These are phyloP conservation scores for Fagus crenata DNA, from an alignment of 306 rosid species.

Conservation along the genomic window DNA sequence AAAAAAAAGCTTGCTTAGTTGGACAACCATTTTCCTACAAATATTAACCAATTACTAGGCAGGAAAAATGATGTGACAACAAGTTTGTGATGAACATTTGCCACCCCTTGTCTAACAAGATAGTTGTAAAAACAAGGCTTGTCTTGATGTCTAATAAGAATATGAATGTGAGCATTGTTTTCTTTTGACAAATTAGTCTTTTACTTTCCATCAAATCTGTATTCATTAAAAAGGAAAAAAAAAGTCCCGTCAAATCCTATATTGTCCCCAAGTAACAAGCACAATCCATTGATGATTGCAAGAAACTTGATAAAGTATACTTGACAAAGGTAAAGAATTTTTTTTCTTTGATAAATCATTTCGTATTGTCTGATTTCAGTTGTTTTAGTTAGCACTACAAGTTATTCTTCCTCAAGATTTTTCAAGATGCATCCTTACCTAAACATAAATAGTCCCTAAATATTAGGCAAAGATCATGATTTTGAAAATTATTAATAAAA, in stretches of 20 bases:
- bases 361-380: too few relatives aligned
- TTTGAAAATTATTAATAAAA: not conserved
- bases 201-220: too few relatives aligned
- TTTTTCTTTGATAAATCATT: too few relatives aligned
- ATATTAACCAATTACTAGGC: not conserved
- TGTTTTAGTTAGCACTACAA: not conserved
- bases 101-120: not conserved
- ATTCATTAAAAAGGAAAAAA: too few relatives aligned
- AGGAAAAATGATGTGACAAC: not conserved
- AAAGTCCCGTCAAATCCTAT: not conserved
- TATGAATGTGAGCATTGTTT: not conserved
- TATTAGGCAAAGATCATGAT: not conserved
- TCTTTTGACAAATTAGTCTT: not conserved
- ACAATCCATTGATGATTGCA: not conserved
- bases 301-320: not conserved
- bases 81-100: not conserved
- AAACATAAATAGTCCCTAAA: not conserved
- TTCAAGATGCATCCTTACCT: constrained; percentile 5
- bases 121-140: not conserved
- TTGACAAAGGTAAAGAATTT: not conserved
- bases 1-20: not conserved
- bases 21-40: not conserved
- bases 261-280: not conserved
- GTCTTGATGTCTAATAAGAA: not conserved
- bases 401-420: not conserved